Evolutionary conservation across 805 yeast species (phyloP).

Genomic region (Metschnikowia aberdeeniae): DNA sequence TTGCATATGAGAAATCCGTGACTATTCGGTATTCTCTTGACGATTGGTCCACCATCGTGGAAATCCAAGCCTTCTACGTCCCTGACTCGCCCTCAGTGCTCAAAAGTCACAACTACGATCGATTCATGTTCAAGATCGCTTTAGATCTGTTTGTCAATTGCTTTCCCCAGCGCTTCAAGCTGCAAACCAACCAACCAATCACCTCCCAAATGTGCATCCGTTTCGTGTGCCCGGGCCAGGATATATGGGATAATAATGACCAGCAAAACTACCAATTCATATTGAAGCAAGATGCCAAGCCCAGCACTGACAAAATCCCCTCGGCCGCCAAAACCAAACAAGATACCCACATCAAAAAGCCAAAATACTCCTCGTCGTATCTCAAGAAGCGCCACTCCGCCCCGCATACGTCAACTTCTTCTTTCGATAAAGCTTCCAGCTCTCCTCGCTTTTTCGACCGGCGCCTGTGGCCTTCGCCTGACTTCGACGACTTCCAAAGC

Average conservation of each 20-base stretch:
- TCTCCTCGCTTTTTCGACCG: background rate
- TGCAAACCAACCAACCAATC: constrained; percentile 17
- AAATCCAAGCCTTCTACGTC: constrained; percentile 59
- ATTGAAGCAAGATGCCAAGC: background rate
- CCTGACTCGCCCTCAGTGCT: constrained; percentile 52
- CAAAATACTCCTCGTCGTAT: constrained; percentile 38
- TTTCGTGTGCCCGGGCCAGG: constrained; percentile 46
- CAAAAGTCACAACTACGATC: constrained; percentile 54
- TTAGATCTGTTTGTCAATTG: constrained; percentile 22
- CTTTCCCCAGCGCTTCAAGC: constrained; percentile 3
- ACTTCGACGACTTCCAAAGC: constrained; percentile 27
- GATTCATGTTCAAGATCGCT: constrained; percentile 64
- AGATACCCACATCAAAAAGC: constrained; percentile 19
- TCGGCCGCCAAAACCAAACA: constrained; percentile 6
- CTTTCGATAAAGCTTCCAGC: background rate
- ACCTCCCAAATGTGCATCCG: constrained; percentile 51
- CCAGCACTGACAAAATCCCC: too few species aligned
- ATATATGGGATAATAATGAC: constrained; percentile 77
- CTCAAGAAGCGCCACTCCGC: constrained; percentile 33
- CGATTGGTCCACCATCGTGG: constrained; percentile 71
- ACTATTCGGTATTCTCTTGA: constrained; percentile 72
- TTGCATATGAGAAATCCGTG: constrained; percentile 64
- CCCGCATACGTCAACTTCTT: background rate
- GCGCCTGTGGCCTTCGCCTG: background rate
- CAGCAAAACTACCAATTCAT: constrained; percentile 53